These are phyloP conservation scores for Stephania yunnanensis DNA, from an alignment of 164 flowering plant genomes.

Conservation along the genomic window DNA sequence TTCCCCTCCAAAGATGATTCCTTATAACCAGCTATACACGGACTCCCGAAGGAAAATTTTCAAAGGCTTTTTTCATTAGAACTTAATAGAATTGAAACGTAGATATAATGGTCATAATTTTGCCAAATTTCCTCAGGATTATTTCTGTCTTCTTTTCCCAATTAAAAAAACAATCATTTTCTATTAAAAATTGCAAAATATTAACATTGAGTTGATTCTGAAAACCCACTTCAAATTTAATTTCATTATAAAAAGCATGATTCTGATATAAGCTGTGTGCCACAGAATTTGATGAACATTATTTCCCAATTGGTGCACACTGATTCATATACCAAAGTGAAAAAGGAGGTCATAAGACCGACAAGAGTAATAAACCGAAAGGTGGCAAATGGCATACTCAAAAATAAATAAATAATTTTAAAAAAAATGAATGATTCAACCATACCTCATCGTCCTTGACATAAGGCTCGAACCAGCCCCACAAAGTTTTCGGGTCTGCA, in stretches of 20 bases:
- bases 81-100: too few species aligned
- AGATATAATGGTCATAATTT: too few species aligned
- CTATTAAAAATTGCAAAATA: neutral
- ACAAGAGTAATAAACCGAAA: too few species aligned
- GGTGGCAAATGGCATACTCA: neutral
- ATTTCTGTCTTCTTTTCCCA: too few species aligned
- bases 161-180: too few species aligned
- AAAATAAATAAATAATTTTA: neutral
- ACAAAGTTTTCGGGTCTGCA: slow-evolving; percentile 89
- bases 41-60: too few species aligned
- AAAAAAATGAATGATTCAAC: neutral
- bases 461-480: slow-evolving; percentile 91
- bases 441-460: slow-evolving; percentile 85
- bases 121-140: too few species aligned
- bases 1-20: too few species aligned
- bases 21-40: too few species aligned
- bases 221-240: neutral
- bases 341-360: neutral
- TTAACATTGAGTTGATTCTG: neutral
- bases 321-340: neutral
- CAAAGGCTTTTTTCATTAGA: too few species aligned
- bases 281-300: neutral
- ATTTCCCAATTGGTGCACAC: neutral
- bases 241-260: neutral
- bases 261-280: neutral